Evolutionary conservation across 768 basidiomycete species (phyloP).

Genomic region (Boletus eberwhitei): DNA sequence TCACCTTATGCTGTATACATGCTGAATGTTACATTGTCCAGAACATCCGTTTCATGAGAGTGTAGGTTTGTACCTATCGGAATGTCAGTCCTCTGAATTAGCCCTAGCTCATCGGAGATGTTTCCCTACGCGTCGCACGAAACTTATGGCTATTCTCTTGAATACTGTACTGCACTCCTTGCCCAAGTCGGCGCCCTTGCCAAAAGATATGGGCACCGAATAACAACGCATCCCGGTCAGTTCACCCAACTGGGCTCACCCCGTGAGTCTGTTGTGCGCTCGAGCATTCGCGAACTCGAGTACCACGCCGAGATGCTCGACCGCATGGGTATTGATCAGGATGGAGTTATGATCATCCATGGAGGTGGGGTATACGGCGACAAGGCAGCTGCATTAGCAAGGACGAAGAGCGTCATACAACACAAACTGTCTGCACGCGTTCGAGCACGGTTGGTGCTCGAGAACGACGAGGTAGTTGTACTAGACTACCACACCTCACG

Average conservation of each 20-base stretch:
- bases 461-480: conserved; percentile 79
- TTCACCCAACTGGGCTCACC: conserved; percentile 83
- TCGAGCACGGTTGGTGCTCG: conserved; percentile 75
- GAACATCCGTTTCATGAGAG: conserved; percentile 81
- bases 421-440: conserved; percentile 58
- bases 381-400: conserved; percentile 63
- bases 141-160: conserved; percentile 75
- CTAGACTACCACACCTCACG: background rate
- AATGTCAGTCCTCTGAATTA: background rate
- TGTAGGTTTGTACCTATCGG: conserved; percentile 30
- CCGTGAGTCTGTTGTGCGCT: conserved; percentile 65
- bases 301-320: conserved; percentile 91
- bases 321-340: conserved; percentile 74
- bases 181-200: conserved; percentile 63
- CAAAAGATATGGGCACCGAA: conserved; percentile 65
- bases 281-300: conserved; percentile 73
- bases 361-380: conserved; percentile 84
- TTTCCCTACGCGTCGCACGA: conserved; percentile 90
- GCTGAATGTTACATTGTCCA: conserved; percentile 19
- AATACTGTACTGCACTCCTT: conserved; percentile 60
- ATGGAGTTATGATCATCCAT: conserved; percentile 88
- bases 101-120: conserved; percentile 72
- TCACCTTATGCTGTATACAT: background rate
- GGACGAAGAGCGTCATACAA: conserved; percentile 70
- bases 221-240: conserved; percentile 90